Evolutionary conservation across 139 green algal genomes (phyloP), one percentile per base, ranked within the genome.

Genomic region (Chlorella sp.): DNA sequence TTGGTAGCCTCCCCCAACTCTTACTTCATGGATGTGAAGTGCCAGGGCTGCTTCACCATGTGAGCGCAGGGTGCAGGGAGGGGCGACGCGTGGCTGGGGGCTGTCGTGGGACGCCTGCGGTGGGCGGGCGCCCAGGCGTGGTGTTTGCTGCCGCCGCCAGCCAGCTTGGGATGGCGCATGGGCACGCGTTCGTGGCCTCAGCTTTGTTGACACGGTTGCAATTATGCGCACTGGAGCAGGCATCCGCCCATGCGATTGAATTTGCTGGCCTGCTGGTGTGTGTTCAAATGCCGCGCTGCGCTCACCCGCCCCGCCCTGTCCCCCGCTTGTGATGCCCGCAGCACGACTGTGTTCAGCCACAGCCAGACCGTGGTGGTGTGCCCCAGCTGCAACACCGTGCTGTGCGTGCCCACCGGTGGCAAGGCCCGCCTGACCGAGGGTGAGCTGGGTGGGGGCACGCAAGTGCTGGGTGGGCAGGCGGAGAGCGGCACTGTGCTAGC

Each of bases 341-440:
- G 95, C 87, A 99, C 97, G n/a, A 99, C 97, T 32, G 96, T 99
- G 75, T 99, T 99, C 92, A 96, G 90, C 60, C 96, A 99, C 90
- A 94, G 91, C 48, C 97, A 99, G 93, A 98, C 96, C 26, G 97
- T 99, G 44, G 97, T 99, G 40, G 88, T 98, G 51, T 99, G 97
- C 95, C 92, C 94, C 76, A 97, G 89, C 90, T 99, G 97, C 95
- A 97, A 95, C 70, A 90, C 96, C 40, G 94, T 99, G 56, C 94
- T 99, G 73, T 99, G 97, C 93, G 96, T 96, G 76, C 97, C 97
- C 64, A 99, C 97, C 30, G 97, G 97, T 79, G 97, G 97, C 76
- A 93, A 94, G 82, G 97, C 97, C 54, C 91, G 96, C 56, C 89
- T 99, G 19, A 98, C 95, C 41, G 97, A 99, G 92, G 97, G 96